Conservation (phyloP, 345 rosid species). For the Hibiscus mutabilis region DNA sequence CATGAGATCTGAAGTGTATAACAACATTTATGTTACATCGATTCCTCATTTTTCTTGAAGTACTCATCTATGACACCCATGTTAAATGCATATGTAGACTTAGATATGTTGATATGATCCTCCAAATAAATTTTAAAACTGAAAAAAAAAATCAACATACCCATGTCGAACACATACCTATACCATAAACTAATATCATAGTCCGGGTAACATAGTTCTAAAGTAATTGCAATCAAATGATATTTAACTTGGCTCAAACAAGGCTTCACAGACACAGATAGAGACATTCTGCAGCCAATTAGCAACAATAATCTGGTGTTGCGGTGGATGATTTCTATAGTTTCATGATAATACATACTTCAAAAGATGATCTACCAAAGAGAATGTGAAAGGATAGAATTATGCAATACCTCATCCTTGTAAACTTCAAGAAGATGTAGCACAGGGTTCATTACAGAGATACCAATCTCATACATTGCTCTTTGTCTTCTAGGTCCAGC, state of each 20-base stretch:
- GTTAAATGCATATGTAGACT: not conserved
- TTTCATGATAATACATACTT: not conserved
- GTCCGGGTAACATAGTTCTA: not conserved
- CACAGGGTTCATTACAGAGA: conserved; percentile 60
- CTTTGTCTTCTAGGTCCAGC: conserved; percentile 89
- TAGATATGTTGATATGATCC: not conserved
- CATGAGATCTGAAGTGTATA: not conserved
- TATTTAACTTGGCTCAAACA: not conserved
- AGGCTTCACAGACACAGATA: not conserved
- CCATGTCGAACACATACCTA: not conserved
- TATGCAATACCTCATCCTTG: conserved; percentile 73
- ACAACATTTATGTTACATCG: not conserved
- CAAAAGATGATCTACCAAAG: not conserved
- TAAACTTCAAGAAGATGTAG: conserved; percentile 84
- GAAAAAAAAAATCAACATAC: not conserved
- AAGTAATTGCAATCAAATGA: not conserved
- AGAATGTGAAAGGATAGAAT: conserved; percentile 4
- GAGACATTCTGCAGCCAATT: not conserved
- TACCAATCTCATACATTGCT: conserved; percentile 89
- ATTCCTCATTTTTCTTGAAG: not conserved
- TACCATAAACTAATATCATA: not conserved
- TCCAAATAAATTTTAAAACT: not conserved
- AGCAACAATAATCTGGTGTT: not conserved
- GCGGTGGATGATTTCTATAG: not conserved
- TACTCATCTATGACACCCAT: not conserved